Base-by-base conservation (phyloP, 306 rosid species). In the barrel medic (Medicago truncatula) region DNA sequence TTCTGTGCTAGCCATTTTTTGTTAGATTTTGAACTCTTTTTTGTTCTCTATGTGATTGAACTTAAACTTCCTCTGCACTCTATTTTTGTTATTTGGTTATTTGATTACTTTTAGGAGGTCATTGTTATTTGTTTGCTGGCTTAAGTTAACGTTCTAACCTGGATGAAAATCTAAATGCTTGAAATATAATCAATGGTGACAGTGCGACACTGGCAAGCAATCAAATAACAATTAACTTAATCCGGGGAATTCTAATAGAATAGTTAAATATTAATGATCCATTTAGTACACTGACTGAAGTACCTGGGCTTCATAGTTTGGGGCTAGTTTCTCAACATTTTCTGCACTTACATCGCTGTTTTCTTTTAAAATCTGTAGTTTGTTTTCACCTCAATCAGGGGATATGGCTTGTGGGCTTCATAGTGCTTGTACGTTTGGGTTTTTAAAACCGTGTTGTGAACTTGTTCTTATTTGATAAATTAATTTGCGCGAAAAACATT, bases 241-340 rank as follows among this genome's bases (percentile, higher is more conserved):
- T 21, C 8, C 16, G 21, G 36, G 36, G 36, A 58, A 13, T 23
- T 21, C 14, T 58, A 23, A 23, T 58, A 12, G 64, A 23, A 23
- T 58, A 12, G 64, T 21, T 6, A 25, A 53, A 25, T 25, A 59
- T 23, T 59, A 2, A 5, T 14, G 15, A 6, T 59, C 5, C 38
- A 58, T 10, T 23, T 58, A 15, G 16, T 21, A 21, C 23, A 58
- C n/a, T 23, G 7, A 23, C n/a, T 23, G 7, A 23, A 58, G 38
- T 10, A 21, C 15, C 39, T 23, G 15, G 39, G 38, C 39, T 58
- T 23, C 64, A 53, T 58, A 25, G n/a, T 23, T 58, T 58, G 16
- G 64, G 65, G 65, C 17, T 39, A 20, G 62, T 56, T 59, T 58
- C 39, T 66, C 53, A 40, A 66, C 34, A 17, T 77, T 44, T 60